phyloP scores from a whole-genome alignment of 176 grass and related monocot genomes.

The Areca catechu region DNA sequence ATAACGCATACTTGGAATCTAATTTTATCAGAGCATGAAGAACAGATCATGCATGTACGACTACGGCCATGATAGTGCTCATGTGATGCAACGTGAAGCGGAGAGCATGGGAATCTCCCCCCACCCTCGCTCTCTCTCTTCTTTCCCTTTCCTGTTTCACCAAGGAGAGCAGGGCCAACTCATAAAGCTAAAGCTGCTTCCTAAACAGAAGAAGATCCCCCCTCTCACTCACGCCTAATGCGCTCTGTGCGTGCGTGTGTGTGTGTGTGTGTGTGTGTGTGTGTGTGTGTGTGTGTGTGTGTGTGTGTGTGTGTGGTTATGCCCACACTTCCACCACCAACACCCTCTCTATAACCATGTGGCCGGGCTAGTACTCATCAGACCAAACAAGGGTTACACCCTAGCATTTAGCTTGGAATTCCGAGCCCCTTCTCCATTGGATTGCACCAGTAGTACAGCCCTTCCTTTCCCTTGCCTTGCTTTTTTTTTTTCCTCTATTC shows the following conservation, averaged over 20 bases:
- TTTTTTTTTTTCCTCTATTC: neutral
- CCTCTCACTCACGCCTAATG: neutral
- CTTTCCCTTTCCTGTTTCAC: slow-evolving; percentile 5
- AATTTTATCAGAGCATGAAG: neutral
- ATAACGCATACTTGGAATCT: neutral
- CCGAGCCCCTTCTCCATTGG: neutral
- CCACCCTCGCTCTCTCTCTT: slow-evolving; percentile 3
- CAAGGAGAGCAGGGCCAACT: slow-evolving; percentile 6
- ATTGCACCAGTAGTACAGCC: neutral
- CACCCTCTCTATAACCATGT: no score
- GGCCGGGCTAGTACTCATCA: no score
- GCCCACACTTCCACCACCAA: no score
- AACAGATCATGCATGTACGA: neutral
- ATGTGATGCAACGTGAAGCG: neutral
- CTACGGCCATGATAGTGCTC: slow-evolving; percentile 4
- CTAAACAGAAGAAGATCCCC: neutral
- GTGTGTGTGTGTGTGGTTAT: no score
- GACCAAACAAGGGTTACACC: neutral
- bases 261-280: no score
- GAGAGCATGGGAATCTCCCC: neutral
- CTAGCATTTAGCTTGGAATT: neutral
- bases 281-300: no score
- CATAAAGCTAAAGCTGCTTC: slow-evolving; percentile 17
- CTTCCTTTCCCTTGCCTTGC: no score
- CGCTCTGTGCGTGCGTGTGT: no score